These are phyloP conservation scores for Cladobotryum mycophilum DNA, from an alignment of 2,329 filamentous ascomycete genomes.

Conservation along the genomic window DNA sequence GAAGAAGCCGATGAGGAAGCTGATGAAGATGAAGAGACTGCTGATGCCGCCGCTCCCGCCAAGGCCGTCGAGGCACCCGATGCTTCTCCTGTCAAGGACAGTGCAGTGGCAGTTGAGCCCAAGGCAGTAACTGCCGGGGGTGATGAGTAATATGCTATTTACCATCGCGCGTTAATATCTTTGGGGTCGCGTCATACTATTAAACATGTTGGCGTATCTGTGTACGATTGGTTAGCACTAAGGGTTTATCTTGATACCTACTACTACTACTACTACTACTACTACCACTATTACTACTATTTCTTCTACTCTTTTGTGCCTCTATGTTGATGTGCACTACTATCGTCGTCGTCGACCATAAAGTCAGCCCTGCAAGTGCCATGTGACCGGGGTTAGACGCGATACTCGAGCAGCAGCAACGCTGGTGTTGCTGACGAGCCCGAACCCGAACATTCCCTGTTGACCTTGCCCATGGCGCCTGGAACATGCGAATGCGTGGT, in stretches of 20 bases:
- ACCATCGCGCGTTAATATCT: constrained; percentile 1
- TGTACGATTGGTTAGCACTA: background rate
- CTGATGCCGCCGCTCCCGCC: constrained; percentile 16
- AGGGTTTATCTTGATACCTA: background rate
- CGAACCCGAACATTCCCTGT: no score
- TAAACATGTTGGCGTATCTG: background rate
- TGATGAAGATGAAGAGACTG: constrained; percentile 14
- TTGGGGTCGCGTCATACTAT: background rate
- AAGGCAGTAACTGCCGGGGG: constrained; percentile 24
- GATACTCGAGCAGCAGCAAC: no score
- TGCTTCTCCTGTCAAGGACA: constrained; percentile 12
- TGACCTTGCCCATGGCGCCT: no score
- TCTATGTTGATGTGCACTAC: background rate
- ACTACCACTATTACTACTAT: no score
- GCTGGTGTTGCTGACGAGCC: no score
- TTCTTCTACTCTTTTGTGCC: background rate
- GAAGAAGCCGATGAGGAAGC: constrained; percentile 12
- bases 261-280: background rate
- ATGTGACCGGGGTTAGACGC: no score
- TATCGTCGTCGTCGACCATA: background rate
- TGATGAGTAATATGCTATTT: constrained; percentile 18
- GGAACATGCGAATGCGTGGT: no score
- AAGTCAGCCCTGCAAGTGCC: no score
- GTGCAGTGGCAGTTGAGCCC: constrained; percentile 21
- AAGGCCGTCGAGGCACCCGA: constrained; percentile 24